These are phyloP conservation scores for Aspergillus ochraceoroseus DNA, from an alignment of 2,329 filamentous ascomycete genomes.

Conservation along the genomic window DNA sequence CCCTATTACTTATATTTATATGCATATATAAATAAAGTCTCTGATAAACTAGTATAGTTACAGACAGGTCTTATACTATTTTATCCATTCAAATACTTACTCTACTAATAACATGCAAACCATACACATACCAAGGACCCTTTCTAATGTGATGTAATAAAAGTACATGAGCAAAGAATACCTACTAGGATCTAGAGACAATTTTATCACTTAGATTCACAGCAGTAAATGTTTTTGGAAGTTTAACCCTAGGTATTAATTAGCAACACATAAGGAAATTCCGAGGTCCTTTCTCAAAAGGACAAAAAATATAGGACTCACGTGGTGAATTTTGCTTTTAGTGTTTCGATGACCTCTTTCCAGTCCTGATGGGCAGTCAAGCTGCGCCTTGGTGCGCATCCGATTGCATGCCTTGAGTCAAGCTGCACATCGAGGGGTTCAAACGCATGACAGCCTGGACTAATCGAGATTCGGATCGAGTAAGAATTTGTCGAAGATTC, in stretches of 20 bases:
- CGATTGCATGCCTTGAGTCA: slow-evolving; percentile 93
- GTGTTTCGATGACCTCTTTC: slow-evolving; percentile 93
- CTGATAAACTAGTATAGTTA: too few relatives aligned
- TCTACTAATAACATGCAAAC: too few relatives aligned
- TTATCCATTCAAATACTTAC: too few relatives aligned
- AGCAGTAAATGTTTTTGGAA: slow-evolving; percentile 49
- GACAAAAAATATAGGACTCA: slow-evolving; percentile 46
- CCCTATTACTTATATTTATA: too few relatives aligned
- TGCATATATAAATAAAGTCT: too few relatives aligned
- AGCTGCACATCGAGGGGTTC: slow-evolving; percentile 95
- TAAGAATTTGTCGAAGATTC: slow-evolving; percentile 79
- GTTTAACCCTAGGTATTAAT: slow-evolving; percentile 42
- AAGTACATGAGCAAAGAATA: not conserved
- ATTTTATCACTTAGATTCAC: slow-evolving; percentile 51
- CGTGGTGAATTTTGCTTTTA: slow-evolving; percentile 93
- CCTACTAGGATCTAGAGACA: slow-evolving; percentile 10
- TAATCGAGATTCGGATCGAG: slow-evolving; percentile 92
- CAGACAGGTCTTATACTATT: too few relatives aligned
- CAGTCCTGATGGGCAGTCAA: slow-evolving; percentile 89
- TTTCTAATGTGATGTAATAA: too few relatives aligned
- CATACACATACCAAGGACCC: too few relatives aligned
- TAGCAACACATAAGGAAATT: too few relatives aligned
- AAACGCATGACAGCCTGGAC: slow-evolving; percentile 91
- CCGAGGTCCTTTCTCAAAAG: too few relatives aligned
- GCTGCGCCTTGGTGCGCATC: slow-evolving; percentile 82